Evolutionary conservation across 2,329 filamentous ascomycete species (phyloP), one percentile per base, ranked within the genome.

Genomic region (Boeremia lycopersici): DNA sequence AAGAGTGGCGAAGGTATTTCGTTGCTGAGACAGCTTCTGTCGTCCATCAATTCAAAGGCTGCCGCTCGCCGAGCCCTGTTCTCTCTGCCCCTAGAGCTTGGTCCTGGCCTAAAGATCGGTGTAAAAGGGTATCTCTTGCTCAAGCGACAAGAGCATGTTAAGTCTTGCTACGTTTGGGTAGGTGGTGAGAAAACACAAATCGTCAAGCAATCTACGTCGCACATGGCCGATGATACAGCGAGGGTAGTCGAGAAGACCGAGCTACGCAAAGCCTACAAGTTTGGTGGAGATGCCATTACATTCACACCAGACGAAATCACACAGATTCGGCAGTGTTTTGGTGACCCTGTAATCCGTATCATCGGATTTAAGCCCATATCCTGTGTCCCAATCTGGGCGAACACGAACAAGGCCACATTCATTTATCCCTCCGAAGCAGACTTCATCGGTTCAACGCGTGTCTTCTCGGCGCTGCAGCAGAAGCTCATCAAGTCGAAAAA

Each of bases 361-460:
- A 89, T 99, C 52, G 95, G 95, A 6, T 99, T 99, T 82, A 99
- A 98, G 72, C 86, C 91, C 6, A 80, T 90, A 26, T 85, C 84
- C 1, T 79, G 85, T 66, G 79, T 97, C 1, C 89, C 90, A 0
- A 81, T 89, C 15, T 97, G 93, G 92, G 90, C 91, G 1, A 92
- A 90, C 30, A 82, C 90, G 43, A 91, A 90, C 69, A 92, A 93
- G 65, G 90, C 93, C 0, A 91, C 87, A 0, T 99, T 97, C 74
- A 90, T 99, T 54, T 98, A 96, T 68, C 95, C 95, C 0, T 95
- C 89, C 15, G 95, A 99, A 75, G 88, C 92, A 60, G 89, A 91
- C 58, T 96, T 87, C 65, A 84, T 97, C 25, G 95, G 95, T 17
- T 98, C 93, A 1, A 96, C 92, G 0, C 87, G 95, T 7, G 92